phyloP scores from a whole-genome alignment of 163 green algal species.

The Picocystis sp. region DNA sequence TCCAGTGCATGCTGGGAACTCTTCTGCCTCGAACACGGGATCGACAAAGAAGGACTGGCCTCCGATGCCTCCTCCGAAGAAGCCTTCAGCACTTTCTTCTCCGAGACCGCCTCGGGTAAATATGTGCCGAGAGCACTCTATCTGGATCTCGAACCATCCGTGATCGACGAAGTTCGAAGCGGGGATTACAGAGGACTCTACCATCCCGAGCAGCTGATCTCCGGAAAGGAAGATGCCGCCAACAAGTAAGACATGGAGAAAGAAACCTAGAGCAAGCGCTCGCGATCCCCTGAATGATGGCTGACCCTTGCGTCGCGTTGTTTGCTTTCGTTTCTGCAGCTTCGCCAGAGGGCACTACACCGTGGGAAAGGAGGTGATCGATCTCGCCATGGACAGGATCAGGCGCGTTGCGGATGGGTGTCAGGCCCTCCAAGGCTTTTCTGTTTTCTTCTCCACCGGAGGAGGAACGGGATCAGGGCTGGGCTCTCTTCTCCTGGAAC shows the following conservation, averaged over 20 bases:
- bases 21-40: constrained; percentile 8
- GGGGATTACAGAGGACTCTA: constrained; percentile 3
- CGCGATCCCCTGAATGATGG: too few species aligned
- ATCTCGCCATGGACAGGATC: constrained; percentile 5
- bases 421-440: constrained; percentile 2
- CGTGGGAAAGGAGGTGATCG: constrained; percentile 6
- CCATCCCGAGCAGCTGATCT: constrained; percentile 9
- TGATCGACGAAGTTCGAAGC: constrained; percentile 5
- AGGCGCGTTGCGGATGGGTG: constrained; percentile 3
- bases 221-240: constrained; percentile 7
- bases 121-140: constrained; percentile 4
- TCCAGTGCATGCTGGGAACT: constrained; percentile 4
- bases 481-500: constrained; percentile 3
- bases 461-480: constrained; percentile 6
- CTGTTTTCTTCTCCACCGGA: constrained; percentile 5
- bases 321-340: too few species aligned
- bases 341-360: constrained; percentile 4
- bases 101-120: constrained; percentile 4
- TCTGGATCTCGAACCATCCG: constrained; percentile 4
- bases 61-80: too few species aligned
- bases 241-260: background rate
- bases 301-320: too few species aligned
- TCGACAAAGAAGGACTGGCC: background rate
- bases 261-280: too few species aligned
- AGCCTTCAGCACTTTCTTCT: constrained; percentile 3